Evolutionary conservation across 2,329 filamentous ascomycete species (phyloP).

Genomic region (Alternaria sp.): DNA sequence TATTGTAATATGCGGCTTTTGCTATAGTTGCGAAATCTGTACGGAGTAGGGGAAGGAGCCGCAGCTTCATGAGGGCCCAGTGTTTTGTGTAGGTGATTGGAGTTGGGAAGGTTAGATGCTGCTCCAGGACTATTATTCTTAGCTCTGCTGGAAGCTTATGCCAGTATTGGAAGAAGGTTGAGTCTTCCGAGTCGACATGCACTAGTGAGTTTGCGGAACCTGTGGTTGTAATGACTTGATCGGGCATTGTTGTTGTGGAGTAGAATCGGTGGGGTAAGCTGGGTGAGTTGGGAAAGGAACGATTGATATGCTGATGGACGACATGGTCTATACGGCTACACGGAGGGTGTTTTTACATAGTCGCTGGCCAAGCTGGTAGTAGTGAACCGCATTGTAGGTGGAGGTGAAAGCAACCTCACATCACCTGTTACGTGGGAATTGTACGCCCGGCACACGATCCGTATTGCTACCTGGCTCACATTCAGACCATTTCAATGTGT

Average conservation of each 20-base stretch:
- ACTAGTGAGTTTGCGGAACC: neutral
- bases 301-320: neutral
- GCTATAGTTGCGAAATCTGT: neutral
- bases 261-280: neutral
- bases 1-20: neutral
- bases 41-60: neutral
- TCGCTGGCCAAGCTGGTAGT: neutral
- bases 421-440: neutral
- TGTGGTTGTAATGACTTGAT: neutral
- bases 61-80: neutral
- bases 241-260: neutral
- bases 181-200: neutral
- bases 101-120: neutral
- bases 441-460: neutral
- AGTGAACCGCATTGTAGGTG: neutral
- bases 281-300: neutral
- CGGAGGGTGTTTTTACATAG: neutral
- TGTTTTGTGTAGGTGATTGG: neutral
- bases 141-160: neutral
- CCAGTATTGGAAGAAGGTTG: neutral
- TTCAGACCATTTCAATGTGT: neutral
- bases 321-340: neutral
- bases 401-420: neutral
- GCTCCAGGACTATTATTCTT: neutral
- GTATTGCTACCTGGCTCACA: neutral